Percentiles rank a stretch among this genome's conserved stretches.
Conservation (phyloP, 2,329 filamentous ascomycete species). For the Alternaria sp. region DNA sequence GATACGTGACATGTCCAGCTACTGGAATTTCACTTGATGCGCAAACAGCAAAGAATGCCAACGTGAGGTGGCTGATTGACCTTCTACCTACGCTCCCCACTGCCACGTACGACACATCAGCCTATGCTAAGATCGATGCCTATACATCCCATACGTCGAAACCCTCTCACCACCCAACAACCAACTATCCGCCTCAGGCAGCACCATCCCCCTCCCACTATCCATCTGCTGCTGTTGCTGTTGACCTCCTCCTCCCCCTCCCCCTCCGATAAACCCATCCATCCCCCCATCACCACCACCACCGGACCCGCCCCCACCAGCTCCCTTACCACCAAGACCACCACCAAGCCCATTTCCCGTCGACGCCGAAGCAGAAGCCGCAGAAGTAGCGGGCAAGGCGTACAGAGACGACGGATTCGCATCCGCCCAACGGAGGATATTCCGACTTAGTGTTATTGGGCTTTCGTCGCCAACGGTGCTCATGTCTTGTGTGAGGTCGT, state of each 20-base stretch:
- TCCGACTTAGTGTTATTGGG: constrained; percentile 45
- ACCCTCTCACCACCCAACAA: not conserved
- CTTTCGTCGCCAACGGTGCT: constrained; percentile 26
- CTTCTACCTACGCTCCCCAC: not conserved
- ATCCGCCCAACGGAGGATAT: constrained; percentile 50
- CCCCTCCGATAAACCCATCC: not conserved
- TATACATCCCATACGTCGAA: not conserved
- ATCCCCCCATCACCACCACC: not conserved
- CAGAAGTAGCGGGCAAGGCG: not conserved
- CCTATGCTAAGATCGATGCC: not conserved
- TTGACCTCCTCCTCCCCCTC: not conserved
- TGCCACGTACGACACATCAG: not conserved
- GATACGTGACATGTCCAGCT: no score
- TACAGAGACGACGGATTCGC: constrained; percentile 32
- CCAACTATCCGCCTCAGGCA: constrained; percentile 9
- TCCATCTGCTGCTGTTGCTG: not conserved
- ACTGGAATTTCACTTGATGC: no score
- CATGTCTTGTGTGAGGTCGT: constrained; percentile 22
- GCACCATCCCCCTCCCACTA: not conserved
- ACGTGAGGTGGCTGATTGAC: not conserved
- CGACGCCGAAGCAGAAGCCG: not conserved
- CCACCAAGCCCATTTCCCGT: not conserved
- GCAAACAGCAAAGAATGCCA: not conserved
- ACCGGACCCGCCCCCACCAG: not conserved
- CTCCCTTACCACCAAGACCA: not conserved